Conservation (phyloP, 2,329 filamentous ascomycete species). For the Gnomoniopsis smithogilvyi region DNA sequence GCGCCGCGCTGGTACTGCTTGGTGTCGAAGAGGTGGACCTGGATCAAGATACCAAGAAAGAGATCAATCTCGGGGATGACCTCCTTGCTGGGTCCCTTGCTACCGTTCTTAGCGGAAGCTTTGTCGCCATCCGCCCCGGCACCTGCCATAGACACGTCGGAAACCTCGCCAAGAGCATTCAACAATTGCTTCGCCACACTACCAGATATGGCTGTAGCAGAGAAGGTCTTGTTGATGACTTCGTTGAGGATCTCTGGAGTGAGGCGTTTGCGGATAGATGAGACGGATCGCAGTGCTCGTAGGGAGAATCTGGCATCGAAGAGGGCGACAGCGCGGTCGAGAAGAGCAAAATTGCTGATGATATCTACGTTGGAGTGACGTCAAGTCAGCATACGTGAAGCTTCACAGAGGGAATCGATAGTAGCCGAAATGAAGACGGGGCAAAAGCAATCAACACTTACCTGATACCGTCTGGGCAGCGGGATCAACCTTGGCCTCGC, state of each 20-base stretch:
- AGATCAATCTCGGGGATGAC: conserved; percentile 83
- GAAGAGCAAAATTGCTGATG: conserved; percentile 85
- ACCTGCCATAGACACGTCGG: conserved; percentile 52
- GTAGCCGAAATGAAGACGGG: not conserved
- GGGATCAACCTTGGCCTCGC: conserved; percentile 57
- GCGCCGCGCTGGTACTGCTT: conserved; percentile 78
- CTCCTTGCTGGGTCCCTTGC: conserved; percentile 66
- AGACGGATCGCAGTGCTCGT: conserved; percentile 90
- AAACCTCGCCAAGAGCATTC: conserved; percentile 62
- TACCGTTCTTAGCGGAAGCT: conserved; percentile 46
- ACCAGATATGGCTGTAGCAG: conserved; percentile 57
- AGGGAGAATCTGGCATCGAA: conserved; percentile 96
- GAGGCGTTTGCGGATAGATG: conserved; percentile 88
- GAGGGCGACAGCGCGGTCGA: conserved; percentile 86
- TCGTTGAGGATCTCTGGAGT: conserved; percentile 77
- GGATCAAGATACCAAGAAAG: conserved; percentile 79
- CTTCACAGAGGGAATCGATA: not conserved
- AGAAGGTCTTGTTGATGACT: conserved; percentile 78
- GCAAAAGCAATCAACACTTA: conserved; percentile 32
- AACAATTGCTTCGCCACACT: conserved; percentile 68
- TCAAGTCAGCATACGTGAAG: conserved; percentile 2
- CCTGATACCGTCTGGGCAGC: conserved; percentile 58
- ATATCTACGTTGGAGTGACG: conserved; percentile 62
- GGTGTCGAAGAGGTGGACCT: conserved; percentile 86
- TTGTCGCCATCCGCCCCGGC: conserved; percentile 71